These are phyloP conservation scores for Niebla homalea DNA, from an alignment of 495 filamentous ascomycete genomes.

Conservation along the genomic window DNA sequence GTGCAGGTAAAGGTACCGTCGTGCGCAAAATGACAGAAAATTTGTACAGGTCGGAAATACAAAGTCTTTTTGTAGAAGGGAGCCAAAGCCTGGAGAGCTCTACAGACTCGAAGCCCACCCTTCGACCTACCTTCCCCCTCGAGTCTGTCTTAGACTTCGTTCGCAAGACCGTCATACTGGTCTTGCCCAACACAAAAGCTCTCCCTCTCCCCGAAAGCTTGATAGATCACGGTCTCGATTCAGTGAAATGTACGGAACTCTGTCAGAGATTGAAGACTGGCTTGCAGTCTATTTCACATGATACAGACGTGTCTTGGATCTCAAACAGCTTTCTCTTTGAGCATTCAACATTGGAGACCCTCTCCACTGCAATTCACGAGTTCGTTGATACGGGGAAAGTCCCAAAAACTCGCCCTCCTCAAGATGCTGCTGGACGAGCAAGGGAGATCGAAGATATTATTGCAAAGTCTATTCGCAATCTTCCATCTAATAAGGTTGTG, in stretches of 20 bases:
- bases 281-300: neutral
- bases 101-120: neutral
- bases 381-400: neutral
- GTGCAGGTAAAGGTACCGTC: slow-evolving; percentile 43
- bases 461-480: neutral
- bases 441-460: no score
- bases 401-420: neutral
- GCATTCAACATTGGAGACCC: neutral
- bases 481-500: neutral
- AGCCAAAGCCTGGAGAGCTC: neutral
- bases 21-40: slow-evolving; percentile 32
- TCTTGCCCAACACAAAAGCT: neutral
- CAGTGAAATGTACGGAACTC: slow-evolving; percentile 19
- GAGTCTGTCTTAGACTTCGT: neutral
- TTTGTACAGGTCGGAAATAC: slow-evolving; percentile 40
- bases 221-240: slow-evolving; percentile 38
- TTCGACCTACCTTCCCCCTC: neutral
- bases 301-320: neutral
- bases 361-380: neutral
- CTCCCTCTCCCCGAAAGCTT: slow-evolving; percentile 17
- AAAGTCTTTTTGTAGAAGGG: slow-evolving; percentile 27
- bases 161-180: neutral
- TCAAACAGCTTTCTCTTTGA: no score
- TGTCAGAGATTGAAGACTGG: neutral
- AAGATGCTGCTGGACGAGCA: no score